phyloP scores from a whole-genome alignment of 1,284 basidiomycete species.

The Ganoderma leucocontextum region DNA sequence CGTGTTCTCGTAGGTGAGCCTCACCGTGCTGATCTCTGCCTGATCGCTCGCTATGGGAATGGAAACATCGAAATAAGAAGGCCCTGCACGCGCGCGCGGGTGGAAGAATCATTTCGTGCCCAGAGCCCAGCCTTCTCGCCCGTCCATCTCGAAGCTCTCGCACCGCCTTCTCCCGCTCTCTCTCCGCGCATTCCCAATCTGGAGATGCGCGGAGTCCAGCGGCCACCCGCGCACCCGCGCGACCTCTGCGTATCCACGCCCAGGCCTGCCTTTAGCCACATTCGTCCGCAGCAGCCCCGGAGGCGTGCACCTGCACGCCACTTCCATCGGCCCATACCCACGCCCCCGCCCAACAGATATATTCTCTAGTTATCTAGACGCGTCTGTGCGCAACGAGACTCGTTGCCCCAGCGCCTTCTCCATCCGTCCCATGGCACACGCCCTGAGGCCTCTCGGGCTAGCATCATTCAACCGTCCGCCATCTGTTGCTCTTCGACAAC shows the following conservation, averaged over 20 bases:
- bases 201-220: conserved; percentile 10
- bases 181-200: conserved; percentile 15
- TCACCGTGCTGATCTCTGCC: conserved; percentile 8
- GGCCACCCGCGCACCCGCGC: background rate
- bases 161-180: conserved; percentile 17
- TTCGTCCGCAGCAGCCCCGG: conserved; percentile 15
- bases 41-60: conserved; percentile 9
- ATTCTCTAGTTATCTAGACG: conserved; percentile 6
- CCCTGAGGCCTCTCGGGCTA: conserved; percentile 1
- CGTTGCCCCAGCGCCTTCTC: conserved; percentile 2
- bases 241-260: background rate
- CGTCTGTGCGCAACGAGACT: background rate
- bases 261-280: conserved; percentile 13
- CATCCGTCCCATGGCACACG: conserved; percentile 1
- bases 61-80: background rate
- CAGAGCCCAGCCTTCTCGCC: conserved; percentile 18
- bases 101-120: conserved; percentile 1
- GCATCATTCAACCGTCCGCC: conserved; percentile 1
- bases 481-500: conserved; percentile 1
- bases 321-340: background rate
- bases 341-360: background rate
- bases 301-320: background rate
- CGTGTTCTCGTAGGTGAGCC: conserved; percentile 76
- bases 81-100: conserved; percentile 4
- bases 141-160: conserved; percentile 9